Conservation (phyloP, 164 flowering plant genomes). For the Kalanchoe fedtschenkoi region DNA sequence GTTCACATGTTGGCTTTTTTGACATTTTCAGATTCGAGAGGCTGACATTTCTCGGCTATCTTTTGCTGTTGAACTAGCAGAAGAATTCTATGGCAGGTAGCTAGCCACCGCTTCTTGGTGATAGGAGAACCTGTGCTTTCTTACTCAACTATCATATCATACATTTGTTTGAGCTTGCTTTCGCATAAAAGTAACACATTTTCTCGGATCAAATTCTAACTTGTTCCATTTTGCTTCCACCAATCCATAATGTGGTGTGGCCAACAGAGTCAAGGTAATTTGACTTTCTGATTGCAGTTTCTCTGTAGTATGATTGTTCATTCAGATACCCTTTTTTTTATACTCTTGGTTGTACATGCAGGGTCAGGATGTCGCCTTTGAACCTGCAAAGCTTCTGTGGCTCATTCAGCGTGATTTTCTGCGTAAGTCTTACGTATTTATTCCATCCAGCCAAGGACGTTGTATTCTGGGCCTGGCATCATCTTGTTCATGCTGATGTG, state of each 20-base stretch:
- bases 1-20: not conserved
- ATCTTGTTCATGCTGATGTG: not conserved
- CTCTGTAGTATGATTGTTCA: not conserved
- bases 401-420: conserved; percentile 98
- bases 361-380: conserved; percentile 99
- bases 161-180: not conserved
- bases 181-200: not conserved
- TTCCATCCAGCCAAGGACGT: not conserved
- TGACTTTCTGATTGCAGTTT: not conserved
- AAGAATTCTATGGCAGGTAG: conserved; percentile 98
- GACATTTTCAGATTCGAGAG: conserved; percentile 74
- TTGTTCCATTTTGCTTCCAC: conserved; percentile 13
- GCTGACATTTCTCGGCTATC: conserved; percentile 96
- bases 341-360: conserved; percentile 16
- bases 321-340: not conserved
- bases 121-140: too few species aligned
- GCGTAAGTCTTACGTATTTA: conserved; percentile 43
- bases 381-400: conserved; percentile 97
- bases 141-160: too few species aligned
- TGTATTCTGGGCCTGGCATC: conserved; percentile 1
- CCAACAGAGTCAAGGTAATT: conserved; percentile 81
- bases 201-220: conserved; percentile 21
- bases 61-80: conserved; percentile 99
- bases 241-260: conserved; percentile 8
- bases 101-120: conserved; percentile 3